phyloP scores from a whole-genome alignment of 257 asterid genomes.

The Solanum bukasovii region DNA sequence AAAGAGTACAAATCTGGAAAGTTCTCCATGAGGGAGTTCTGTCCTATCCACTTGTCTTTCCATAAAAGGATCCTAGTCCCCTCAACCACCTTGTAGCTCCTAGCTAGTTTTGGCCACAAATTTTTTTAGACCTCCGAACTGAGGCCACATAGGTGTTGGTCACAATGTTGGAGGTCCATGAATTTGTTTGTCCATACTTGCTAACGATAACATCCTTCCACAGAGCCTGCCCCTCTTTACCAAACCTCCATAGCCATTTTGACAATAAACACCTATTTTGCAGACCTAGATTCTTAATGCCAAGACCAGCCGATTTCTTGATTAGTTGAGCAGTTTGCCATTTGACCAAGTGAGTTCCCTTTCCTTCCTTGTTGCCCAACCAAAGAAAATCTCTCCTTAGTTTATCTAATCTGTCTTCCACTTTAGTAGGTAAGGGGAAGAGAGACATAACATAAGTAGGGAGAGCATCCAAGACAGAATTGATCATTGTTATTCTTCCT shows the following conservation, averaged over 20 bases:
- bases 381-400: no score
- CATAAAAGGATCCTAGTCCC: neutral
- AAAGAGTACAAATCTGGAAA: neutral
- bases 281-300: neutral
- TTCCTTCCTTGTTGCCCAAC: neutral
- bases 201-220: neutral
- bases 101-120: neutral
- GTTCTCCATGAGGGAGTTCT: neutral
- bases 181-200: neutral
- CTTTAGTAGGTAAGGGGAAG: no score
- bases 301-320: neutral
- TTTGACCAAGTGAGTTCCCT: neutral
- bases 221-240: neutral
- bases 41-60: neutral
- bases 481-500: no score
- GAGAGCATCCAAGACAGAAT: neutral
- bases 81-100: neutral
- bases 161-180: neutral
- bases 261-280: neutral
- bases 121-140: neutral
- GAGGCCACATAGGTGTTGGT: neutral
- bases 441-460: no score
- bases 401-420: no score
- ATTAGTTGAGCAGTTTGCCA: neutral
- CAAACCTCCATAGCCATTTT: neutral